These are phyloP conservation scores for Boletales sp. DNA, from an alignment of 768 basidiomycete genomes.

Conservation along the genomic window DNA sequence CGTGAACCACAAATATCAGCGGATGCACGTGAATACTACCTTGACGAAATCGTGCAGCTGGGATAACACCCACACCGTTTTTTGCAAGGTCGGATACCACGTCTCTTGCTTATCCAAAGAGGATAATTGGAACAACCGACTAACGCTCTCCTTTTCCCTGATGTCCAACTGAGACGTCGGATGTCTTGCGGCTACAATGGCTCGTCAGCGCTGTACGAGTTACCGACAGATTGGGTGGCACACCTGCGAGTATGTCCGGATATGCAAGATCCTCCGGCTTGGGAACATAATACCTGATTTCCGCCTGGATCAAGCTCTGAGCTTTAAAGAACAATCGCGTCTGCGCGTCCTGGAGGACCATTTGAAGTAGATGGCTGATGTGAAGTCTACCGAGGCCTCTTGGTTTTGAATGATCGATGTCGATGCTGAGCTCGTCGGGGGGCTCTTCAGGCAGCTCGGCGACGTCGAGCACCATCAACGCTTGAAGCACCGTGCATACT, in stretches of 20 bases:
- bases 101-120: constrained; percentile 72
- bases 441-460: constrained; percentile 35
- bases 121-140: constrained; percentile 66
- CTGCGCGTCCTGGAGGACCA: constrained; percentile 95
- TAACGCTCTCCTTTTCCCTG: constrained; percentile 67
- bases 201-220: constrained; percentile 4
- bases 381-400: constrained; percentile 60
- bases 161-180: constrained; percentile 42
- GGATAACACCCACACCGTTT: constrained; percentile 87
- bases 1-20: not conserved
- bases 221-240: constrained; percentile 21
- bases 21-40: constrained; percentile 40
- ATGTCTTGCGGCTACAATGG: constrained; percentile 42
- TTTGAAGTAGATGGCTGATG: constrained; percentile 76
- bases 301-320: constrained; percentile 84
- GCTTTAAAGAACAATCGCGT: constrained; percentile 95
- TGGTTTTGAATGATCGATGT: constrained; percentile 35
- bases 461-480: constrained; percentile 91
- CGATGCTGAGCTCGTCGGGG: constrained; percentile 33
- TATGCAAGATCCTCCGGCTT: constrained; percentile 80
- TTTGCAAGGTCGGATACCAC: constrained; percentile 89
- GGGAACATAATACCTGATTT: constrained; percentile 80
- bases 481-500: constrained; percentile 94
- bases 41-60: constrained; percentile 92
- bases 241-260: constrained; percentile 76